phyloP scores from a whole-genome alignment of 257 asterid genomes.

The Gentiana straminea region DNA sequence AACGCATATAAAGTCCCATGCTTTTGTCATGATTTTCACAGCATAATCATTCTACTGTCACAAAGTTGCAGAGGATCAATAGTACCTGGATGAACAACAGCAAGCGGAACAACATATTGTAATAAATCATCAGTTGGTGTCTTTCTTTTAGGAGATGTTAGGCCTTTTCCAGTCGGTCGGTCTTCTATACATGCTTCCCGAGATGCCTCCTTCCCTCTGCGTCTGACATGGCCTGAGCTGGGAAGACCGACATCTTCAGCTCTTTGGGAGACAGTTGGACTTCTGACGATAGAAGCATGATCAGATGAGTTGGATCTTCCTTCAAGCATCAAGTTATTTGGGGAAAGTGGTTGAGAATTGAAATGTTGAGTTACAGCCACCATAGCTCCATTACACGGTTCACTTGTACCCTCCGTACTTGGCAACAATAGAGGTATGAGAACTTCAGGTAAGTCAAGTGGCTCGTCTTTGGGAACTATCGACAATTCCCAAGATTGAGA shows the following conservation, averaged over 20 bases:
- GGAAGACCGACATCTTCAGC: constrained; percentile 19
- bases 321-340: constrained; percentile 15
- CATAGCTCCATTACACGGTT: constrained; percentile 16
- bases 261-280: constrained; percentile 12
- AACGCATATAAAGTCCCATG: too few relatives aligned
- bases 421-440: constrained; percentile 16
- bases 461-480: constrained; percentile 53
- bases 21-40: too few relatives aligned
- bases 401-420: constrained; percentile 17
- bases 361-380: constrained; percentile 17
- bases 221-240: constrained; percentile 33
- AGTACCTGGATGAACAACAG: constrained; percentile 48
- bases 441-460: constrained; percentile 31
- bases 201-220: constrained; percentile 28
- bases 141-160: constrained; percentile 48
- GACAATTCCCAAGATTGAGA: constrained; percentile 16
- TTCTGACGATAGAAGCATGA: constrained; percentile 13
- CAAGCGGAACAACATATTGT: constrained; percentile 24
- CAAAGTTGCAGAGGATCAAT: too few relatives aligned
- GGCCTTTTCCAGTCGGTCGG: constrained; percentile 1
- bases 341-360: constrained; percentile 23
- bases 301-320: constrained; percentile 24
- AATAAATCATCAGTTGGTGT: constrained; percentile 45
- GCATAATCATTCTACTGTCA: too few relatives aligned
- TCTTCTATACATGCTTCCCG: constrained; percentile 17